Evolutionary conservation across 139 green algal species (phyloP).

Genomic region (Tetraselmis striata): DNA sequence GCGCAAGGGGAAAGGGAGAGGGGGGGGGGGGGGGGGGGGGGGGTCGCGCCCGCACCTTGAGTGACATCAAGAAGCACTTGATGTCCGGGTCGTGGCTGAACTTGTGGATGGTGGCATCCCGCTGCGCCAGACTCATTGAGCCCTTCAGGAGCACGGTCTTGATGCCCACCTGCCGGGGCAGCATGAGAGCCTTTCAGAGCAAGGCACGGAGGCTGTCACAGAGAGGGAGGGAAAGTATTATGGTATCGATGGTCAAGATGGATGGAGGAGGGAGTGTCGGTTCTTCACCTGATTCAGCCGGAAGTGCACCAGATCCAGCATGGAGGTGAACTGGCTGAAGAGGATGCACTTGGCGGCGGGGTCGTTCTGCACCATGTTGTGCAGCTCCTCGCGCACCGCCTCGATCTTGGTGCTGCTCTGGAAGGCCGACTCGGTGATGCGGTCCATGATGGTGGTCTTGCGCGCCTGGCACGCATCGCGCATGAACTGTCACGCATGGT

Average conservation of each 20-base stretch:
- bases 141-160: conserved; percentile 75
- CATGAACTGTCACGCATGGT: too few relatives aligned
- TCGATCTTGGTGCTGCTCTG: conserved; percentile 90
- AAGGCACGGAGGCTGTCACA: too few relatives aligned
- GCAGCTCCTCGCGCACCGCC: conserved; percentile 45
- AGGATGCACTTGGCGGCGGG: conserved; percentile 79
- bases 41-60: too few relatives aligned
- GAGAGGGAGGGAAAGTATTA: too few relatives aligned
- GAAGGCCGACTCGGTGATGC: conserved; percentile 64
- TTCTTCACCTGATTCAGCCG: conserved; percentile 68
- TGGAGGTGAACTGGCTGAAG: conserved; percentile 92
- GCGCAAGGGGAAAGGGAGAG: too few relatives aligned
- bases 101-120: conserved; percentile 61
- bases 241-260: too few relatives aligned
- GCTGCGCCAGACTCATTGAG: conserved; percentile 67
- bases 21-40: too few relatives aligned
- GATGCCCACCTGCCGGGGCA: conserved; percentile 58
- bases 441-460: conserved; percentile 64
- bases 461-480: conserved; percentile 11
- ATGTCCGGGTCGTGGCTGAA: conserved; percentile 75
- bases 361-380: conserved; percentile 59
- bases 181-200: neutral
- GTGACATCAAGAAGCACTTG: conserved; percentile 67
- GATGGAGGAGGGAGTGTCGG: too few relatives aligned
- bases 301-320: conserved; percentile 80